Base-by-base conservation (phyloP, 805 yeast species). In the Kodamaea jinghongensis region DNA sequence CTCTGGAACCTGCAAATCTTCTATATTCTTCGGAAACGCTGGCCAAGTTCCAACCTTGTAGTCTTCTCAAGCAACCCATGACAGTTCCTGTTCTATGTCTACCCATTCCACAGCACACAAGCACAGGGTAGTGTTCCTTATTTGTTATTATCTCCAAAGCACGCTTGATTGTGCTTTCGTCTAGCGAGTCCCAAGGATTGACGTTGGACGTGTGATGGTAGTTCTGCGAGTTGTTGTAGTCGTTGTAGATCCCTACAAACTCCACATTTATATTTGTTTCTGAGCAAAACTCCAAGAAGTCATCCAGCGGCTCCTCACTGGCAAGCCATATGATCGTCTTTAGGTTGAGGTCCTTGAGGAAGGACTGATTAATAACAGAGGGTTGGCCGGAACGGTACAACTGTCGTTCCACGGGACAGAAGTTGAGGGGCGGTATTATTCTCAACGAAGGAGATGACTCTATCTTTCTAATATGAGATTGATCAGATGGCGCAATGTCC, bases 91-190 rank as follows among this genome's bases (percentile, higher is more conserved):
- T 90, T 48, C 99, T 73, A 61, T 91, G 99, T 50, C 99, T 71
- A 0, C 99, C 99, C 99, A 93, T 93, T 10, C 97, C 96, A 54
- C 98, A 93, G 60, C 98, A 93, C 4, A 90, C 90, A 36, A 93
- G 66, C 45, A 93, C 53, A 0, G 99, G 98, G 54, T 87, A 86
- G 57, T 81, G 79, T n/a, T 77, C 73, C 46, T 74, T 75, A 51
- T 86, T 76, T 31, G 82, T 77, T 13, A 91, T 84, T 25, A 88
- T 72, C 45, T 82, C 84, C 45, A 91, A 64, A 1, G 96, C 95
- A 45, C 79, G 81, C 17, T 78, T 76, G 38, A 91, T 88, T 15
- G 95, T 79, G 30, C 78, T 73, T 55, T 89, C 96, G 13, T 89
- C 86, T 26, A 91, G 70, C 8, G 96, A 91, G 61, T 93, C 98